Evolutionary conservation across 305 asterid genomes (phyloP).

Genomic region (Fraxinus floribunda): DNA sequence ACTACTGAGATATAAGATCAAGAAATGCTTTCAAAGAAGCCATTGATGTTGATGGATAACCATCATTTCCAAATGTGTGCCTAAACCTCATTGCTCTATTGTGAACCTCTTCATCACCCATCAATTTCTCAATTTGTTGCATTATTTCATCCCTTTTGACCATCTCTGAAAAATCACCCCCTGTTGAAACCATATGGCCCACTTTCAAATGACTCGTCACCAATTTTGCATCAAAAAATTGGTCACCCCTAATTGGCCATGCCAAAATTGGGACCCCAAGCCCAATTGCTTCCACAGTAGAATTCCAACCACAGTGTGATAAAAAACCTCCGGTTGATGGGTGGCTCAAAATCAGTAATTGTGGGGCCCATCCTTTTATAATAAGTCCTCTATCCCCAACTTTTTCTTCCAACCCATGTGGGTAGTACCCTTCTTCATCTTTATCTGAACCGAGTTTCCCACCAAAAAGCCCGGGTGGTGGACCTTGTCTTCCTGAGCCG

Average conservation of each 20-base stretch:
- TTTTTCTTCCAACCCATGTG: slow-evolving; percentile 40
- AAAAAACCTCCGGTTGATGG: slow-evolving; percentile 58
- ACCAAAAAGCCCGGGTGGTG: slow-evolving; percentile 38
- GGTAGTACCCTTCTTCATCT: slow-evolving; percentile 51
- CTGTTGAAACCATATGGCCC: slow-evolving; percentile 36
- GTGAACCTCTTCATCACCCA: slow-evolving; percentile 51
- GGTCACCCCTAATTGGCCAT: slow-evolving; percentile 85
- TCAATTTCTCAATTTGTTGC: slow-evolving; percentile 45
- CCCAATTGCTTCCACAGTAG: slow-evolving; percentile 60
- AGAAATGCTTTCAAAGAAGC: slow-evolving; percentile 46
- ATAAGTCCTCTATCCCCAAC: slow-evolving; percentile 54
- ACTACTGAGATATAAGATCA: slow-evolving; percentile 34
- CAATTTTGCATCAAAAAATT: slow-evolving; percentile 51
- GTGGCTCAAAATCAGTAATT: slow-evolving; percentile 55
- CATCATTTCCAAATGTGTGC: slow-evolving; percentile 37
- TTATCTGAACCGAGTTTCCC: slow-evolving; percentile 28
- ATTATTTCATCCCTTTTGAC: slow-evolving; percentile 45
- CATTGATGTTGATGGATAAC: slow-evolving; percentile 51
- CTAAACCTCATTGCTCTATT: slow-evolving; percentile 34
- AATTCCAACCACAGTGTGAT: slow-evolving; percentile 78
- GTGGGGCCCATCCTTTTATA: slow-evolving; percentile 82
- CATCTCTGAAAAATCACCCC: slow-evolving; percentile 33
- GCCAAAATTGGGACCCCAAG: slow-evolving; percentile 60
- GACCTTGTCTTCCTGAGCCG: slow-evolving; percentile 46
- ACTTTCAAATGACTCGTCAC: slow-evolving; percentile 42